Evolutionary conservation across 805 yeast genomes (phyloP), one percentile per base, ranked within the genome.

Genomic region (Candida nemodendra): DNA sequence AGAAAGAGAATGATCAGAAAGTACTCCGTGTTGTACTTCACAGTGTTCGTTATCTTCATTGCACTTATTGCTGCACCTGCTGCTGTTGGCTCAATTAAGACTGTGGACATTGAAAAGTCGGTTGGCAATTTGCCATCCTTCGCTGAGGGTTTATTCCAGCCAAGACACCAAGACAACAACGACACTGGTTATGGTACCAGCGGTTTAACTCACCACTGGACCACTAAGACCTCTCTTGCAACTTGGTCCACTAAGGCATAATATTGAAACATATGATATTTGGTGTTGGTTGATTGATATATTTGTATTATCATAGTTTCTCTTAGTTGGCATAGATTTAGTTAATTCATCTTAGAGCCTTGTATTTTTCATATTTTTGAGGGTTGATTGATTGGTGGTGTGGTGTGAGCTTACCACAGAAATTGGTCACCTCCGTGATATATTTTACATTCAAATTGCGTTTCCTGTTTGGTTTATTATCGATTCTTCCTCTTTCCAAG

Each of bases 1-100:
- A 84, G 99, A 67, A 88, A 84, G 84, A 83, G 99, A 72, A 91
- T 93, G 95, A 95, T 93, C 25, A 81, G 85, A 68, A 89, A 88
- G 69, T 93, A 93, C 74, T 81, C 95, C 47, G 66, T 85, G 9
- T 71, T 95, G 62, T 93, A 81, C 76, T 79, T 87, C 56, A 53
- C 68, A 40, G 69, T 93, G 45, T 68, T 95, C 54, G 60, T 78
- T 33, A 57, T 88, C 43, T 89, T 89, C 54, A 78, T 80, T 48
- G 82, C 76, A 32, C 66, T 91, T 63, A 81, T 93, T 58, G 83
- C 81, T 48, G 97, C 93, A 30, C 99, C 99, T 49, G 96, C 96
- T 24, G 98, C 91, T 18, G 78, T 87, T 32, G 66, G 75, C 38
- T 68, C 73, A 33, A 43, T 74, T 33, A 56, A 57, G 48, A 33